Conservation (phyloP, 2,329 filamentous ascomycete genomes). For the Graphiopsis chlorocephala region DNA sequence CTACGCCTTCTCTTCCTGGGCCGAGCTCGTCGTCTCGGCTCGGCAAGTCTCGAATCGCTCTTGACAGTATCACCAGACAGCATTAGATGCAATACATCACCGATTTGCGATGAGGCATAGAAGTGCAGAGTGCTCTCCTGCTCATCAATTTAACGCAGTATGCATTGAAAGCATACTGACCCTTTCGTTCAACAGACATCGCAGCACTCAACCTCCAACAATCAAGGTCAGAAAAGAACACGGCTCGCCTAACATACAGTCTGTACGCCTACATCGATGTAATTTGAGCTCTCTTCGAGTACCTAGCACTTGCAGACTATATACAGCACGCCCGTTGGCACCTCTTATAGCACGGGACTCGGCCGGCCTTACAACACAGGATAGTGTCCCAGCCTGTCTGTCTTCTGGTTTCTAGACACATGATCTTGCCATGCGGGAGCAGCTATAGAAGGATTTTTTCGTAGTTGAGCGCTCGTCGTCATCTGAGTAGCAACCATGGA, state of each 20-base stretch:
- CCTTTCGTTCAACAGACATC: conserved; percentile 44
- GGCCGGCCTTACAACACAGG: conserved; percentile 74
- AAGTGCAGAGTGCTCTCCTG: not conserved
- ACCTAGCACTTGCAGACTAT: conserved; percentile 40
- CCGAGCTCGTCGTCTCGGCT: not conserved
- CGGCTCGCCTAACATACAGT: conserved; percentile 73
- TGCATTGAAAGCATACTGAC: not conserved
- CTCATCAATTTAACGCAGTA: not conserved
- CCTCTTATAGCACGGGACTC: conserved; percentile 73
- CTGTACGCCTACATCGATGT: conserved; percentile 70
- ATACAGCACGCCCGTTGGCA: conserved; percentile 60
- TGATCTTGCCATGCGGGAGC: conserved; percentile 93
- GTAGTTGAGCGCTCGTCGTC: conserved; percentile 47
- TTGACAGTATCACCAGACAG: not conserved
- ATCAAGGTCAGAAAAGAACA: conserved; percentile 97
- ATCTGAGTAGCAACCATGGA: not conserved
- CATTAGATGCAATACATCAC: not conserved
- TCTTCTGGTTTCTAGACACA: conserved; percentile 97
- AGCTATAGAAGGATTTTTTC: conserved; percentile 88
- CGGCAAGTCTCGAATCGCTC: not conserved
- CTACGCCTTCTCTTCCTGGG: conserved; percentile 10
- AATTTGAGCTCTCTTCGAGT: conserved; percentile 67
- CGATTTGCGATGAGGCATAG: not conserved
- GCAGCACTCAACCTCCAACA: conserved; percentile 61
- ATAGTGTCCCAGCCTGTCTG: conserved; percentile 88